Conservation (phyloP, 768 basidiomycete species). For the Boletus vinaceobasis region DNA sequence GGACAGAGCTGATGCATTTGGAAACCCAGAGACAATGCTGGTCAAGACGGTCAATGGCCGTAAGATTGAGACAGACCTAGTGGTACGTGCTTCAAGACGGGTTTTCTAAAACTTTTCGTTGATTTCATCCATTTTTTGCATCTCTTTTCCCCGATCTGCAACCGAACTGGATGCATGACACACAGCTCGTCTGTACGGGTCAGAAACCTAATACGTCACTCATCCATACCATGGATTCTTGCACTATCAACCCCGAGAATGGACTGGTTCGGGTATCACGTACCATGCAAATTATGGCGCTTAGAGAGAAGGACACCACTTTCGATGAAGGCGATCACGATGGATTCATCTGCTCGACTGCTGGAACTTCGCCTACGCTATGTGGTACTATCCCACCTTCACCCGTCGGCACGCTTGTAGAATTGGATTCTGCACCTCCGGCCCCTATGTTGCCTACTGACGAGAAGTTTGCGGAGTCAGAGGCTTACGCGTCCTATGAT, state of each 20-base stretch:
- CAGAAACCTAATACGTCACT: slow-evolving; percentile 55
- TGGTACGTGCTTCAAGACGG: slow-evolving; percentile 35
- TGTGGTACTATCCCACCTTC: slow-evolving; percentile 6
- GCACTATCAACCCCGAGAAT: slow-evolving; percentile 37
- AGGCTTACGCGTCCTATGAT: slow-evolving; percentile 21
- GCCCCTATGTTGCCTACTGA: neutral
- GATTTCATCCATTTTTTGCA: neutral
- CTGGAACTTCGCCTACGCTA: slow-evolving; percentile 1
- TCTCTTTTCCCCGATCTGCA: neutral
- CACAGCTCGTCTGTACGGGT: slow-evolving; percentile 57
- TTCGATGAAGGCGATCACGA: neutral
- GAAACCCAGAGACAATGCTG: slow-evolving; percentile 15
- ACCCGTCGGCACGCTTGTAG: slow-evolving; percentile 12
- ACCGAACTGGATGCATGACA: neutral
- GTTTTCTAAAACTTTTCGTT: neutral
- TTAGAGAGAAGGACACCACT: neutral
- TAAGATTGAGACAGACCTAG: slow-evolving; percentile 49
- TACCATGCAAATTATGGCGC: slow-evolving; percentile 46
- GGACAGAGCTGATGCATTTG: neutral
- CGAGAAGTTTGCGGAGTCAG: neutral
- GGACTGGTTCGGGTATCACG: slow-evolving; percentile 44
- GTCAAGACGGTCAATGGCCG: slow-evolving; percentile 49
- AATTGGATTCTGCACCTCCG: neutral
- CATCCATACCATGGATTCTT: slow-evolving; percentile 40
- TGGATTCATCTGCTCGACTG: neutral